Percentiles rank a stretch among this genome's conserved stretches.
These are phyloP conservation scores for Gynochthodes officinalis DNA, from an alignment of 257 asterid genomes.

Conservation along the genomic window DNA sequence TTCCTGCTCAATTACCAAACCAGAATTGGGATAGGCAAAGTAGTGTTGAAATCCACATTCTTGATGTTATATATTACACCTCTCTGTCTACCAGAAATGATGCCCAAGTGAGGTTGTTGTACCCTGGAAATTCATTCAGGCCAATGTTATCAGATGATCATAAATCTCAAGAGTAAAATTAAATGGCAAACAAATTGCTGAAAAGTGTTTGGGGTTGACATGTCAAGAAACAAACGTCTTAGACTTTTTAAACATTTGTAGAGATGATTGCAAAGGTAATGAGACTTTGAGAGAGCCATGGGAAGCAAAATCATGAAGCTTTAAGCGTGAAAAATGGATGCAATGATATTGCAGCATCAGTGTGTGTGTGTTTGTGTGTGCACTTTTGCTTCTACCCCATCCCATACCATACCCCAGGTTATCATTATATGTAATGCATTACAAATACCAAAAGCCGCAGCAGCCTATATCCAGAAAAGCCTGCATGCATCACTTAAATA, in stretches of 20 bases:
- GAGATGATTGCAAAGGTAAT: constrained; percentile 17
- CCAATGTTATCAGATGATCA: too few species aligned
- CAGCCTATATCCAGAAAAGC: not conserved
- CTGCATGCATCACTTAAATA: too few species aligned
- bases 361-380: not conserved
- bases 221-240: not conserved
- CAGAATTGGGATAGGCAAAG: too few species aligned
- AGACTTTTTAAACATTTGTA: not conserved
- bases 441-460: not conserved
- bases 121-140: too few species aligned
- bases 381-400: not conserved
- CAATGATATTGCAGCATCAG: not conserved
- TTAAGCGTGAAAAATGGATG: constrained; percentile 17
- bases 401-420: constrained; percentile 15
- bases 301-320: constrained; percentile 27
- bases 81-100: too few species aligned
- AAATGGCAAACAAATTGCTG: too few species aligned
- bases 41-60: too few species aligned
- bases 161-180: too few species aligned
- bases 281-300: constrained; percentile 14
- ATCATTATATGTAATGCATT: not conserved
- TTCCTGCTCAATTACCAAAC: too few species aligned
- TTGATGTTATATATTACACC: too few species aligned
- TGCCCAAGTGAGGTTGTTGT: too few species aligned
- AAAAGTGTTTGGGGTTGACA: not conserved